phyloP scores from a whole-genome alignment of 2,329 filamentous ascomycete species.

The Zelopaecilomyces penicillatus region DNA sequence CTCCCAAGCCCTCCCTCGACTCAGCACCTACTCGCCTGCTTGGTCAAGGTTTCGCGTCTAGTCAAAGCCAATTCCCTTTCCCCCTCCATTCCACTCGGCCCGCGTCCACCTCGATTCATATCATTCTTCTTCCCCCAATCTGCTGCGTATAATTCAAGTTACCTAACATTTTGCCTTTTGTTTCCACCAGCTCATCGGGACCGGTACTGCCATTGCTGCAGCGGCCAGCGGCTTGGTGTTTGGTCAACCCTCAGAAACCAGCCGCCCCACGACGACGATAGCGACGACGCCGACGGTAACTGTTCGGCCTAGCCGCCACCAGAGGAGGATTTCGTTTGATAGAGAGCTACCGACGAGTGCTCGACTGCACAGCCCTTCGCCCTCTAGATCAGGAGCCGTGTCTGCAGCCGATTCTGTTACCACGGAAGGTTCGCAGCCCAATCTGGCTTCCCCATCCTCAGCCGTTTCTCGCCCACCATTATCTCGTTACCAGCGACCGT shows the following conservation, averaged over 20 bases:
- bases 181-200: slow-evolving; percentile 46
- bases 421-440: slow-evolving; percentile 21
- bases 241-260: slow-evolving; percentile 42
- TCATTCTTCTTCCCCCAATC: not conserved
- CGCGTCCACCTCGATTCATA: not conserved
- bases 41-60: too few relatives aligned
- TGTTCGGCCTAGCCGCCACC: slow-evolving; percentile 19
- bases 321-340: slow-evolving; percentile 26
- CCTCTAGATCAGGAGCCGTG: slow-evolving; percentile 37
- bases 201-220: slow-evolving; percentile 53
- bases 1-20: too few relatives aligned
- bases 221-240: slow-evolving; percentile 52
- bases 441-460: slow-evolving; percentile 21
- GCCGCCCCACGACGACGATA: slow-evolving; percentile 8
- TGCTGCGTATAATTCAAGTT: not conserved
- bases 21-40: too few relatives aligned
- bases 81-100: not conserved
- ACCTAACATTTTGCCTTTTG: slow-evolving; percentile 10
- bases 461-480: slow-evolving; percentile 28
- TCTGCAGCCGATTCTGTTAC: slow-evolving; percentile 25
- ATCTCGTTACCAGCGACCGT: slow-evolving; percentile 29
- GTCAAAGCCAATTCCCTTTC: not conserved
- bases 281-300: not conserved
- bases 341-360: slow-evolving; percentile 23
- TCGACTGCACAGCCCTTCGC: slow-evolving; percentile 16